Evolutionary conservation across 1,284 basidiomycete species (phyloP).

Genomic region (Farysia itapuensis): DNA sequence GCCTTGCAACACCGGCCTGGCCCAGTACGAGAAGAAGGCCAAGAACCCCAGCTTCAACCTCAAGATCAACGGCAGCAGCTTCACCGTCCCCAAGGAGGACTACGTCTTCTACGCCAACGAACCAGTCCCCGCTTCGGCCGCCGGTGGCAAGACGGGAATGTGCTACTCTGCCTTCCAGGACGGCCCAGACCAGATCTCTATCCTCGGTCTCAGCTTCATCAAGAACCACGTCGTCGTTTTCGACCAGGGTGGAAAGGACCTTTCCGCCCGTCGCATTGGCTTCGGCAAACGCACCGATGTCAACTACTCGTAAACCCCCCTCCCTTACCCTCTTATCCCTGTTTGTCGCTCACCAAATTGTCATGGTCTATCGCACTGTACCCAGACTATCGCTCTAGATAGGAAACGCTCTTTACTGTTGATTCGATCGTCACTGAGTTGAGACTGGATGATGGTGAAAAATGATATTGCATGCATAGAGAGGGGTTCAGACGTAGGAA

Average conservation of each 20-base stretch:
- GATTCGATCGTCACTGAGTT: no score
- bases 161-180: constrained; percentile 46
- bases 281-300: constrained; percentile 30
- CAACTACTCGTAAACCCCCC: no score
- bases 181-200: constrained; percentile 29
- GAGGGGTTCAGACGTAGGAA: no score
- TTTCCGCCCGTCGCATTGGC: constrained; percentile 31
- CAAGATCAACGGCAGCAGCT: constrained; percentile 24
- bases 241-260: constrained; percentile 31
- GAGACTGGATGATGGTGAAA: no score
- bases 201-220: constrained; percentile 45
- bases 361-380: no score
- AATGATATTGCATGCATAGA: no score
- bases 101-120: constrained; percentile 45
- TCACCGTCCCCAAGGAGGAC: constrained; percentile 38
- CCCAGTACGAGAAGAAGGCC: constrained; percentile 22
- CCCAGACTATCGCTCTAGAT: no score
- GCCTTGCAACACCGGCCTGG: constrained; percentile 43
- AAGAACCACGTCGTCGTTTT: constrained; percentile 46
- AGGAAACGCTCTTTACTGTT: no score
- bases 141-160: constrained; percentile 27
- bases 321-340: no score
- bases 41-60: constrained; percentile 30
- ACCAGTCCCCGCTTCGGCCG: constrained; percentile 21
- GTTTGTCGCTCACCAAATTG: no score